Evolutionary conservation across 305 asterid genomes (phyloP).

Genomic region (Salvia sclarea): DNA sequence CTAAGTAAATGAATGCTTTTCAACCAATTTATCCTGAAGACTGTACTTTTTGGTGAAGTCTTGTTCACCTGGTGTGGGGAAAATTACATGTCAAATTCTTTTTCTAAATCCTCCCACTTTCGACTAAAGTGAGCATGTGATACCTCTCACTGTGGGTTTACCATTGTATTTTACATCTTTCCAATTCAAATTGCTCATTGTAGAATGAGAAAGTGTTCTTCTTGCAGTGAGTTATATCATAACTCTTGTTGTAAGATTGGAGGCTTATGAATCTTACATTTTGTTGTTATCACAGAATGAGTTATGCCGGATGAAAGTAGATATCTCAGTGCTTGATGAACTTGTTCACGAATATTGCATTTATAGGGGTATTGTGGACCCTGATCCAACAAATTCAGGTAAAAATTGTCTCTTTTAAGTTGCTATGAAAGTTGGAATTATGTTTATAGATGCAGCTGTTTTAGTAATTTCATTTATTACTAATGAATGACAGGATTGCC

Average conservation of each 20-base stretch:
- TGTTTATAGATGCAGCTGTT: constrained; percentile 12
- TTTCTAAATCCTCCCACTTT: neutral
- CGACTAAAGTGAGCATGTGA: neutral
- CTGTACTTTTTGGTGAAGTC: neutral
- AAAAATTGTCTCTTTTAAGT: constrained; percentile 25
- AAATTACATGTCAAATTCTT: neutral
- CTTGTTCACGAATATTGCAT: constrained; percentile 91
- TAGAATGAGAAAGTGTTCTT: neutral
- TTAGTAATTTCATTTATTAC: constrained; percentile 16
- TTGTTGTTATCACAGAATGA: constrained; percentile 70
- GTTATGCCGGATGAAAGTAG: constrained; percentile 80
- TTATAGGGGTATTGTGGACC: constrained; percentile 84
- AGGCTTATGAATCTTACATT: constrained; percentile 24
- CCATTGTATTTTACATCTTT: neutral
- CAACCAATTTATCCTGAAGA: neutral
- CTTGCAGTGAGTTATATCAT: neutral
- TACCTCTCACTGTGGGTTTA: constrained; percentile 3
- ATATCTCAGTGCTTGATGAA: constrained; percentile 74
- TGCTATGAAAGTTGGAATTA: neutral
- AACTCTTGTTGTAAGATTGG: constrained; percentile 16
- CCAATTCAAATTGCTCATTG: neutral
- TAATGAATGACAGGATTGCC: constrained; percentile 43
- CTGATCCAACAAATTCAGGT: constrained; percentile 48
- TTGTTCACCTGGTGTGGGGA: neutral
- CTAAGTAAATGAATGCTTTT: neutral